Percentiles rank a stretch among this genome's conserved stretches.
Conservation (phyloP, 164 flowering plant species). For the Buxus sempervirens region DNA sequence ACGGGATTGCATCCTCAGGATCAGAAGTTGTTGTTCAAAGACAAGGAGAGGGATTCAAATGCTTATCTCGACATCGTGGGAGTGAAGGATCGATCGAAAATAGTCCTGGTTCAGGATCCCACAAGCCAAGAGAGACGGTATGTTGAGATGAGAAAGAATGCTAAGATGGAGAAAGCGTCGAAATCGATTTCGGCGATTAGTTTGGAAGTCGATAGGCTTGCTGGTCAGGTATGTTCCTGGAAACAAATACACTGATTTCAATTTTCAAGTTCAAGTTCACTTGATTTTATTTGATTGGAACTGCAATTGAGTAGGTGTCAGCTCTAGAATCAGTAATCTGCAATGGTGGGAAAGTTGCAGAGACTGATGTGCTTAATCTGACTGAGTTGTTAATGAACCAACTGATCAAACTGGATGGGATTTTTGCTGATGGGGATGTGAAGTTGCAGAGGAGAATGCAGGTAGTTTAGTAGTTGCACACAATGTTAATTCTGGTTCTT, state of each 20-base stretch:
- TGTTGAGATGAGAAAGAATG: constrained; percentile 70
- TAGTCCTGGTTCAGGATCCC: constrained; percentile 75
- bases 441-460: constrained; percentile 89
- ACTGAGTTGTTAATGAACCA: constrained; percentile 87
- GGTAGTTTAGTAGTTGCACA: constrained; percentile 33
- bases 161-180: constrained; percentile 73
- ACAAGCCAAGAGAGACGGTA: constrained; percentile 67
- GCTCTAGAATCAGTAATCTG: constrained; percentile 61
- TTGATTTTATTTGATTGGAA: background rate
- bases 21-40: constrained; percentile 70
- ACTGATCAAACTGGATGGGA: constrained; percentile 73
- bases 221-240: constrained; percentile 46
- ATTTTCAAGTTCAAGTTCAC: no score
- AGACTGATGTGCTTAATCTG: constrained; percentile 51
- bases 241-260: no score
- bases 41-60: constrained; percentile 77
- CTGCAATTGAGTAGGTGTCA: constrained; percentile 60
- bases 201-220: constrained; percentile 78
- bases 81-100: constrained; percentile 73
- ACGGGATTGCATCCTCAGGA: constrained; percentile 85
- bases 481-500: background rate
- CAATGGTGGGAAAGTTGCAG: constrained; percentile 73
- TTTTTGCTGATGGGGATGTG: constrained; percentile 76
- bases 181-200: constrained; percentile 72
- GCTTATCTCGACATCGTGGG: constrained; percentile 66